A percentile compares a stretch with the other conserved stretches of the same genome.
Conservation (phyloP, 2,329 filamentous ascomycete genomes). For the Paramyrothecium roridum region DNA sequence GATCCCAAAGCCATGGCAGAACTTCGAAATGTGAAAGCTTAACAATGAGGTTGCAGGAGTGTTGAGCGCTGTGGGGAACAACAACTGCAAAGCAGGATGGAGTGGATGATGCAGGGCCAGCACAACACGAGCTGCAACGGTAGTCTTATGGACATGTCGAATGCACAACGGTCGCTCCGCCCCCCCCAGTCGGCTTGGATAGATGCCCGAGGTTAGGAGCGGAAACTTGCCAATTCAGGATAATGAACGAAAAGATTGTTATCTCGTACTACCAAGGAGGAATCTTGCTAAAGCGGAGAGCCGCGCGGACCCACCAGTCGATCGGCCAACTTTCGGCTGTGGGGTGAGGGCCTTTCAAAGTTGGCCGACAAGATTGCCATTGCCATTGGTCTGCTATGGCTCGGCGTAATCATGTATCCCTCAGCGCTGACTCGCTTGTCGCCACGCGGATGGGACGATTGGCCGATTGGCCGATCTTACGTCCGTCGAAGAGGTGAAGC, state of each 20-base stretch:
- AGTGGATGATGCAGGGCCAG: neutral
- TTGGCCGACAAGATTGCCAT: constrained; percentile 1
- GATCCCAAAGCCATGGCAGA: constrained; percentile 17
- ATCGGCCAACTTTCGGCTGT: neutral
- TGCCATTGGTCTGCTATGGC: neutral
- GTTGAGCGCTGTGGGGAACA: no score
- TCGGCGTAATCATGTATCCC: neutral
- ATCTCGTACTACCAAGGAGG: neutral
- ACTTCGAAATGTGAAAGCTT: neutral
- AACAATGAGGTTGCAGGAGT: no score
- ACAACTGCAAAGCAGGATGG: no score
- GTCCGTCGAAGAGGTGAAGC: no score
- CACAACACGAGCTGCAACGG: neutral
- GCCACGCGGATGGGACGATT: no score
- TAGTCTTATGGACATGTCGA: neutral
- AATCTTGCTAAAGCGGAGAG: neutral
- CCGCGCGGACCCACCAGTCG: neutral
- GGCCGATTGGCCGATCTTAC: no score
- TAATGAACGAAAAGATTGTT: neutral
- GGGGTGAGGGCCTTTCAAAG: neutral
- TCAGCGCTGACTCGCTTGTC: no score
- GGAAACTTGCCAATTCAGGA: neutral
- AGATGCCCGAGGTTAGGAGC: neutral
- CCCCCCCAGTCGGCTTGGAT: neutral
- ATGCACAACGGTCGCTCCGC: neutral